Evolutionary conservation across 2,329 filamentous ascomycete species (phyloP).

Genomic region (Blastomyces parvus): DNA sequence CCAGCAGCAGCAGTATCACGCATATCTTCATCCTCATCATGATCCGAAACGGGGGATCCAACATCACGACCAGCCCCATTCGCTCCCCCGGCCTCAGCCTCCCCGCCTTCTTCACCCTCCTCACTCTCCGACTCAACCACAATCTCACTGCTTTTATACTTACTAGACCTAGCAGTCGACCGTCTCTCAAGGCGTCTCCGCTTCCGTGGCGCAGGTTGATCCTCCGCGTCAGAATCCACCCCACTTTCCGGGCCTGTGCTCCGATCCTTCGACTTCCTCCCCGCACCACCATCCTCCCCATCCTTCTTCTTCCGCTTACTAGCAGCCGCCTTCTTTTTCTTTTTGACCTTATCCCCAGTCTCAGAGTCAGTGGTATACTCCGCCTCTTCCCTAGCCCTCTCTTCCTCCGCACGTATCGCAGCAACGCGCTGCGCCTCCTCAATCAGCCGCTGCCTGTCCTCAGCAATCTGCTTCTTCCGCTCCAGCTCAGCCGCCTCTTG

Average conservation of each 20-base stretch:
- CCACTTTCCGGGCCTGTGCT: slow-evolving; percentile 25
- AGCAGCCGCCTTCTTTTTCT: slow-evolving; percentile 53
- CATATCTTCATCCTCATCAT: slow-evolving; percentile 23
- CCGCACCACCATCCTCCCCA: slow-evolving; percentile 30
- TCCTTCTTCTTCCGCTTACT: slow-evolving; percentile 55
- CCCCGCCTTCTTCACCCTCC: slow-evolving; percentile 28
- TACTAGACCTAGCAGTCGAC: slow-evolving; percentile 38
- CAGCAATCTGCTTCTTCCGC: slow-evolving; percentile 69
- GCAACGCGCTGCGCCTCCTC: slow-evolving; percentile 66
- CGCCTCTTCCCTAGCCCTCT: slow-evolving; percentile 57
- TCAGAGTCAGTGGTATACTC: slow-evolving; percentile 75
- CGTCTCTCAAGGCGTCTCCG: slow-evolving; percentile 52
- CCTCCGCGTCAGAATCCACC: slow-evolving; percentile 15
- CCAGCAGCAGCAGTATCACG: slow-evolving; percentile 21
- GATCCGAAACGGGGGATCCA: slow-evolving; percentile 7
- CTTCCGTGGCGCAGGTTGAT: slow-evolving; percentile 43
- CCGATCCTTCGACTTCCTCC: slow-evolving; percentile 24
- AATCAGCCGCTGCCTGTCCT: slow-evolving; percentile 71
- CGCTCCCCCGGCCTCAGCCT: slow-evolving; percentile 16
- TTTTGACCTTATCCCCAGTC: slow-evolving; percentile 70
- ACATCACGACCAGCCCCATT: slow-evolving; percentile 3
- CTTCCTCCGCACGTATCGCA: slow-evolving; percentile 61
- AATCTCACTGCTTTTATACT: slow-evolving; percentile 80
- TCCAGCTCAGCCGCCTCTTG: slow-evolving; percentile 62
- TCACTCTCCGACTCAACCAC: slow-evolving; percentile 67